A percentile compares a stretch with the other conserved stretches of the same genome.
phyloP scores from a whole-genome alignment of 371 early-diverging fungal species.

The Rhizopus stolonifer region DNA sequence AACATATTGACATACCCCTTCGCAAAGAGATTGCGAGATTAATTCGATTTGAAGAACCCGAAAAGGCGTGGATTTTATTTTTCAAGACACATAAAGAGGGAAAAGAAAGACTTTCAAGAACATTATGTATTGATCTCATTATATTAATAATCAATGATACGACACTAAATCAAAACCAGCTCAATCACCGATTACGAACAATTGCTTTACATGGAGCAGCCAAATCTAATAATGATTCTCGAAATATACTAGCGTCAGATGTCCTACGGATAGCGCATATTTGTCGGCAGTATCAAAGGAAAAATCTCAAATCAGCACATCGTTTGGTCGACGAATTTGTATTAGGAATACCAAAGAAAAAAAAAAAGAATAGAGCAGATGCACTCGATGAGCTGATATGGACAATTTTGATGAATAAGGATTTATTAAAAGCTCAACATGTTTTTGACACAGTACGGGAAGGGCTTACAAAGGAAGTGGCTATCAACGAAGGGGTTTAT shows the following conservation, averaged over 20 bases:
- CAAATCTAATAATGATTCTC: constrained; percentile 13
- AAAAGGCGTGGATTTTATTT: constrained; percentile 27
- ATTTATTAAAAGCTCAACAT: constrained; percentile 20
- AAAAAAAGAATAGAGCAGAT: constrained; percentile 18
- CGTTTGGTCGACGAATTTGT: constrained; percentile 23
- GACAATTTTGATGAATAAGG: constrained; percentile 12
- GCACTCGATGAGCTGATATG: constrained; percentile 32
- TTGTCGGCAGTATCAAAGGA: constrained; percentile 19
- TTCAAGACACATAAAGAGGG: constrained; percentile 21
- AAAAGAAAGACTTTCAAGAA: constrained; percentile 20
- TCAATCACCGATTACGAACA: constrained; percentile 15
- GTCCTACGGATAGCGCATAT: constrained; percentile 28
- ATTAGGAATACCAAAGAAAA: constrained; percentile 15
- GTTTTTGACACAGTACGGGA: constrained; percentile 9
- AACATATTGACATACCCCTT: constrained; percentile 28
- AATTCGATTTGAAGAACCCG: constrained; percentile 12
- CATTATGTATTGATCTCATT: constrained; percentile 28
- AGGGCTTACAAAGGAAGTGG: constrained; percentile 1
- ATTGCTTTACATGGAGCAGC: constrained; percentile 28
- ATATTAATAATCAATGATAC: constrained; percentile 22
- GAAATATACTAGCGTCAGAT: constrained; percentile 25
- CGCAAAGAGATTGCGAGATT: constrained; percentile 31
- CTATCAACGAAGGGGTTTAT: constrained; percentile 27
- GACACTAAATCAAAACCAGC: constrained; percentile 20
- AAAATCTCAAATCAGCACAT: constrained; percentile 4